Evolutionary conservation across 176 grass and related monocot genomes (phyloP).

Genomic region (Raddia guianensis): DNA sequence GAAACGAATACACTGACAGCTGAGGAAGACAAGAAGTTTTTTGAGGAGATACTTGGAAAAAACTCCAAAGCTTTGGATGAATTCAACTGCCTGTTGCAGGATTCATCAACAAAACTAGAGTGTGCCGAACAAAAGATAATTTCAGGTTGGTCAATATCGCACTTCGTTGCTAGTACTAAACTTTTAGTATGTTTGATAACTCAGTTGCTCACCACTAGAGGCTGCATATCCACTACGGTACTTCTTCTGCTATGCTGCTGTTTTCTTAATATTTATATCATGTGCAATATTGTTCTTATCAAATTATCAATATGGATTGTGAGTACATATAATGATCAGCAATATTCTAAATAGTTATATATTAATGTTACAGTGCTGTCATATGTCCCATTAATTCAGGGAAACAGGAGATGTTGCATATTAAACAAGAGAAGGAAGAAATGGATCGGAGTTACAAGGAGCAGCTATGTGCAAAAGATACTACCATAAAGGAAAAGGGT

Average conservation of each 20-base stretch:
- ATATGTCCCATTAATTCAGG: slow-evolving; percentile 49
- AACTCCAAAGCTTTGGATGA: slow-evolving; percentile 76
- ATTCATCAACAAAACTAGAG: slow-evolving; percentile 68
- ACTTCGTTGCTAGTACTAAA: slow-evolving; percentile 10
- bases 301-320: not conserved
- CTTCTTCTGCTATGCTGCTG: not conserved
- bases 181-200: slow-evolving; percentile 7
- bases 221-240: slow-evolving; percentile 17
- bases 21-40: slow-evolving; percentile 73
- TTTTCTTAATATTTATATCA: slow-evolving; percentile 22
- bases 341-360: slow-evolving; percentile 27
- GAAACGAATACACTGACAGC: slow-evolving; percentile 52
- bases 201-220: not conserved
- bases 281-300: not conserved
- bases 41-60: slow-evolving; percentile 70
- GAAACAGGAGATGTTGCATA: slow-evolving; percentile 61
- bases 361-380: not conserved
- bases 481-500: slow-evolving; percentile 76
- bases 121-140: slow-evolving; percentile 58
- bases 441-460: slow-evolving; percentile 63
- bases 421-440: slow-evolving; percentile 87
- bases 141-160: slow-evolving; percentile 48
- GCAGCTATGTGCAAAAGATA: slow-evolving; percentile 52
- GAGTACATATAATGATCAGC: not conserved
- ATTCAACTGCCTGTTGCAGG: slow-evolving; percentile 57